Conservation (phyloP, 2,329 filamentous ascomycete species). For the Fusarium nisikadoi region DNA sequence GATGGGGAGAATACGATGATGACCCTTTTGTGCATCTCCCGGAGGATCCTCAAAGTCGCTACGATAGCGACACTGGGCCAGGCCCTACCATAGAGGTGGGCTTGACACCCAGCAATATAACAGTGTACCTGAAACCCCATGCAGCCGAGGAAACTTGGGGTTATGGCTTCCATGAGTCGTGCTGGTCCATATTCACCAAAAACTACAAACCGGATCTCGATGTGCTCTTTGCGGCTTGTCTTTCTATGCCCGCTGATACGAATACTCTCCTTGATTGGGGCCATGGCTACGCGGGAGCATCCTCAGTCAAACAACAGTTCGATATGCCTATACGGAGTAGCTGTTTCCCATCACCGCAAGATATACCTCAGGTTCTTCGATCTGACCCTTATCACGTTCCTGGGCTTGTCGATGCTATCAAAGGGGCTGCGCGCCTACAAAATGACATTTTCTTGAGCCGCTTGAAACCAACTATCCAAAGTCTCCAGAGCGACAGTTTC, state of each 20-base stretch:
- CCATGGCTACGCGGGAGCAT: constrained; percentile 15
- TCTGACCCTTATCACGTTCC: neutral
- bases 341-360: neutral
- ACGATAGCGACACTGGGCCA: accelerated
- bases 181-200: constrained; percentile 14
- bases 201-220: neutral
- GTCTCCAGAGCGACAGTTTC: neutral
- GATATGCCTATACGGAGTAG: neutral
- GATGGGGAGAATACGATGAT: neutral
- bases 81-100: neutral
- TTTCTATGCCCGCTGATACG: constrained; percentile 28
- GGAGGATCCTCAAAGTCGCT: accelerated
- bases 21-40: neutral
- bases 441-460: neutral
- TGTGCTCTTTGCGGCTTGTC: neutral
- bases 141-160: neutral
- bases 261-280: constrained; percentile 27
- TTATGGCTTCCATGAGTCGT: constrained; percentile 19
- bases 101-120: neutral
- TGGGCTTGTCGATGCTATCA: accelerated
- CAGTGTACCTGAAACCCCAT: accelerated
- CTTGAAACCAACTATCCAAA: accelerated
- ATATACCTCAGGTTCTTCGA: neutral
- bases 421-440: neutral
- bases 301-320: accelerated